phyloP scores from a whole-genome alignment of 2,329 filamentous ascomycete species.

The Zymoseptoria pseudotritici region DNA sequence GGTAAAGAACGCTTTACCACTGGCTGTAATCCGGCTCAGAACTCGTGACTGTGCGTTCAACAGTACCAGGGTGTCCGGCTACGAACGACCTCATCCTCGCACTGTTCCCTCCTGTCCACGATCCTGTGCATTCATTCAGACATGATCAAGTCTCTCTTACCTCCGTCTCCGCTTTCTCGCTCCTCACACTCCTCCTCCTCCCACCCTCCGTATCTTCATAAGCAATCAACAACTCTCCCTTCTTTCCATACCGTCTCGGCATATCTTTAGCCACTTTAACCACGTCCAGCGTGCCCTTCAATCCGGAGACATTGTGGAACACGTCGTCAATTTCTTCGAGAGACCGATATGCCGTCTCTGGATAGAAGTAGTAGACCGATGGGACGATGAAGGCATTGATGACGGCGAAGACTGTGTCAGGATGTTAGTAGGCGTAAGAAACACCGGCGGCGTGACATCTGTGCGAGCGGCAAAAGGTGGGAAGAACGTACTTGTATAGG shows the following conservation, averaged over 20 bases:
- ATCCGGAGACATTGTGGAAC: constrained; percentile 22
- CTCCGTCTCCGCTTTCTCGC: not conserved
- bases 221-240: constrained; percentile 49
- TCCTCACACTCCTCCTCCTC: not conserved
- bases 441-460: not conserved
- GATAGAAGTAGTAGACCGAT: constrained; percentile 31
- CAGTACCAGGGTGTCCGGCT: no score
- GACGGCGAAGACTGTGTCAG: constrained; percentile 45
- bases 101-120: no score
- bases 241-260: constrained; percentile 52
- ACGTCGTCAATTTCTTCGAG: constrained; percentile 62
- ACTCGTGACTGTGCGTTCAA: no score
- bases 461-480: not conserved
- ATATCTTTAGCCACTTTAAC: constrained; percentile 45
- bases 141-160: not conserved
- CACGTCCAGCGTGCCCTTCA: constrained; percentile 49
- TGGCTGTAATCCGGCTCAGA: no score
- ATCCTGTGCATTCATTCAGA: no score
- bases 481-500: constrained; percentile 43
- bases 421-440: not conserved
- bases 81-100: no score
- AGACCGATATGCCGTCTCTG: constrained; percentile 56
- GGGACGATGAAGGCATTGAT: constrained; percentile 57
- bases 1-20: no score
- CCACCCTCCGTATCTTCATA: constrained; percentile 38